These are phyloP conservation scores for Albifimbria verrucaria DNA, from an alignment of 2,329 filamentous ascomycete species.

Conservation along the genomic window DNA sequence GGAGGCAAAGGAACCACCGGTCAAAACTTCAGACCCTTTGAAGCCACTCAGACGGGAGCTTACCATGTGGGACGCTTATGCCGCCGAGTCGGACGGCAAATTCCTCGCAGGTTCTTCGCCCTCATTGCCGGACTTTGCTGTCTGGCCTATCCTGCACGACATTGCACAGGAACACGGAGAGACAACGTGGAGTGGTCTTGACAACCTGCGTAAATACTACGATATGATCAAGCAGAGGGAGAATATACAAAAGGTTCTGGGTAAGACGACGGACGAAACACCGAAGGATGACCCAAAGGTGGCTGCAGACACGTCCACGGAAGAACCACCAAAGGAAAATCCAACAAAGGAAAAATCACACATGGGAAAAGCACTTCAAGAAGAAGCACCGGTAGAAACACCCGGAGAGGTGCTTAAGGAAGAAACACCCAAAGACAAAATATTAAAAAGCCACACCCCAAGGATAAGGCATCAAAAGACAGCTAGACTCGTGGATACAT, in stretches of 20 bases:
- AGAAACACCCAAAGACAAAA: no score
- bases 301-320: no score
- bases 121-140: conserved; percentile 51
- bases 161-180: conserved; percentile 33
- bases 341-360: no score
- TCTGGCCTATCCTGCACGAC: conserved; percentile 53
- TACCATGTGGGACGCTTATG: conserved; percentile 37
- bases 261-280: not conserved
- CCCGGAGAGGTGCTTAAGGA: no score
- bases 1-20: no score
- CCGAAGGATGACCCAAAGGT: not conserved
- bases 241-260: conserved; percentile 18
- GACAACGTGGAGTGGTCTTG: conserved; percentile 25
- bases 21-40: conserved; percentile 9
- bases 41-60: conserved; percentile 30
- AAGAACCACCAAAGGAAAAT: no score
- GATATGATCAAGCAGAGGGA: conserved; percentile 19
- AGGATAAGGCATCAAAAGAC: no score
- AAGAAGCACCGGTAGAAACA: no score
- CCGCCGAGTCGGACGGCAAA: conserved; percentile 22
- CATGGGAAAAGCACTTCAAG: no score
- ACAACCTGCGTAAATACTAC: conserved; percentile 35
- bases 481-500: no score
- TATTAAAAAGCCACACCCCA: no score
- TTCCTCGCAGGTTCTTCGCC: conserved; percentile 43